Conservation (phyloP, 164 flowering plant genomes). For the Malania oleifera region DNA sequence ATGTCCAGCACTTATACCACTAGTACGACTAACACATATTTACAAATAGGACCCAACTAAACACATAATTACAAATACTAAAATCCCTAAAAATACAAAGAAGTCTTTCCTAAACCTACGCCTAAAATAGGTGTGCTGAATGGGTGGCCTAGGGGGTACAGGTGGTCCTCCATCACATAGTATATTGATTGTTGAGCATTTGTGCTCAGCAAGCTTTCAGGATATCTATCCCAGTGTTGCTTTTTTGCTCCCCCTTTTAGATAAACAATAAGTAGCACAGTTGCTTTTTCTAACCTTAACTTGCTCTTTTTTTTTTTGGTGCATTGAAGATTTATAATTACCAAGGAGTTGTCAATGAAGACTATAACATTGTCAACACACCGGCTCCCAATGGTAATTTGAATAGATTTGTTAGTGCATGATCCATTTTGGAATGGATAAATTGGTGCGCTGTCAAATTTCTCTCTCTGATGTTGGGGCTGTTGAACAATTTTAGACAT, state of each 20-base stretch:
- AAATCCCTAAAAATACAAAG: too few species aligned
- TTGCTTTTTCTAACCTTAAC: background rate
- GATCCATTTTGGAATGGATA: background rate
- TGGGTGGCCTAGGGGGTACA: too few species aligned
- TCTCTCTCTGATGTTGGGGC: background rate
- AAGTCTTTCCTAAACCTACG: too few species aligned
- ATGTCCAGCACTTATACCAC: too few species aligned
- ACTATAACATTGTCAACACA: slow-evolving; percentile 74
- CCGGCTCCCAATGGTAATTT: slow-evolving; percentile 70
- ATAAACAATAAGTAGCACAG: background rate
- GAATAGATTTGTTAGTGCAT: background rate
- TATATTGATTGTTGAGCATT: too few species aligned
- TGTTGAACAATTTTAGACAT: slow-evolving; percentile 32
- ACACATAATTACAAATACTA: too few species aligned
- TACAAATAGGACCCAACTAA: too few species aligned
- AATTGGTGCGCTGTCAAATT: background rate
- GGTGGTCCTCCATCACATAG: too few species aligned
- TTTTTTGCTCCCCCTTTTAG: background rate
- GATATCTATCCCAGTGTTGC: too few species aligned
- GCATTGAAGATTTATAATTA: slow-evolving; percentile 63
- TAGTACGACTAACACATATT: too few species aligned
- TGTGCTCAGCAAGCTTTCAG: too few species aligned
- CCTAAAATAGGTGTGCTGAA: too few species aligned
- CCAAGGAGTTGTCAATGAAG: slow-evolving; percentile 83
- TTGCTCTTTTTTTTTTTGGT: slow-evolving; percentile 9